Evolutionary conservation across 2,329 filamentous ascomycete species (phyloP).

Genomic region (Cercospora sojina): DNA sequence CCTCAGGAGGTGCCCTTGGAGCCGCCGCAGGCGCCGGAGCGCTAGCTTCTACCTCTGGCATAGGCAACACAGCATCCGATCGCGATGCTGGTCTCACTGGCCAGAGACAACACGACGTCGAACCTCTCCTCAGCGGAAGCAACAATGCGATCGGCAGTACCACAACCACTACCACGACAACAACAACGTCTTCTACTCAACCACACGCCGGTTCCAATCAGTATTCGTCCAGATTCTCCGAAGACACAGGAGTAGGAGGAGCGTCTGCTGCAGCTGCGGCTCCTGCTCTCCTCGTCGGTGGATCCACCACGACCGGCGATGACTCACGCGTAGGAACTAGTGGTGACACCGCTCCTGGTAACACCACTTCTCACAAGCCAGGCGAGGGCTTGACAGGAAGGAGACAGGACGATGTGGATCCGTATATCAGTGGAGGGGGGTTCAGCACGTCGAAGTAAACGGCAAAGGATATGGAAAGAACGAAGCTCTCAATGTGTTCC

Average conservation of each 20-base stretch:
- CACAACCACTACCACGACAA: background rate
- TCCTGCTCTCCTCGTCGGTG: background rate
- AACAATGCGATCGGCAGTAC: background rate
- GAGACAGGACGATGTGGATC: conserved; percentile 9
- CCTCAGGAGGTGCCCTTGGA: background rate
- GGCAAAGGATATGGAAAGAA: no score
- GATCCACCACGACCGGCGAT: background rate
- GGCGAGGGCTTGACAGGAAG: conserved; percentile 2
- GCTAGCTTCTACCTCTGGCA: background rate
- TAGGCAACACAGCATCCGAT: background rate
- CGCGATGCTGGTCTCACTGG: background rate
- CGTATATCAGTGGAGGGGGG: background rate
- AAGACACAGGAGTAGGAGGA: conserved; percentile 28
- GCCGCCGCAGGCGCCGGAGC: background rate
- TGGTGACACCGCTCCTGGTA: background rate
- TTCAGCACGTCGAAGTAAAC: background rate
- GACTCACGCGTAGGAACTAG: background rate
- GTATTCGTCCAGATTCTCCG: background rate
- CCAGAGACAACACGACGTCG: conserved; percentile 1
- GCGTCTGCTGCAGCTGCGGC: conserved; percentile 38
- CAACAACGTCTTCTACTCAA: background rate
- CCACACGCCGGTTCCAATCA: background rate
- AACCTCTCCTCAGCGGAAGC: background rate
- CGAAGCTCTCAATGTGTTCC: no score
- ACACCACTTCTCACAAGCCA: background rate